A percentile compares a stretch with the other conserved stretches of the same genome.
Evolutionary conservation across 345 rosid species (phyloP).

Genomic region (Rhodamnia rubescens): DNA sequence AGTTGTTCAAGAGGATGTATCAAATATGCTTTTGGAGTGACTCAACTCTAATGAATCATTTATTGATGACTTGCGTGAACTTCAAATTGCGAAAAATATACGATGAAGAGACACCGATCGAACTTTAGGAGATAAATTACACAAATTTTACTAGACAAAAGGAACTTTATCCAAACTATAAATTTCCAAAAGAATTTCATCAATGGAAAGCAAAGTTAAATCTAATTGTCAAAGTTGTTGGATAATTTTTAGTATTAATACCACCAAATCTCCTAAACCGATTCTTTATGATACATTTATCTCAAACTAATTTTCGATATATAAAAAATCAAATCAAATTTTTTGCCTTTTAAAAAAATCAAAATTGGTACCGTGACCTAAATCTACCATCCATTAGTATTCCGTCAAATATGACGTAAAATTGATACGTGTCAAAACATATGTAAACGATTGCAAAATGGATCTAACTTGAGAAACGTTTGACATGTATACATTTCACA

Average conservation of each 20-base stretch:
- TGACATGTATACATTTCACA: neutral
- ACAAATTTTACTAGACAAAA: neutral
- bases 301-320: neutral
- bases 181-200: neutral
- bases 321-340: neutral
- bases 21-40: neutral
- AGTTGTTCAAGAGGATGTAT: neutral
- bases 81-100: neutral
- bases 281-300: neutral
- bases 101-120: neutral
- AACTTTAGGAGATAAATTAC: neutral
- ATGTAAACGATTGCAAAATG: neutral
- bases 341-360: neutral
- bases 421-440: neutral
- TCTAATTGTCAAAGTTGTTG: neutral
- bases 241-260: neutral
- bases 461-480: neutral
- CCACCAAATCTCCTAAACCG: neutral
- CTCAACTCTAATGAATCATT: neutral
- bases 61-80: neutral
- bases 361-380: neutral
- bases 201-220: neutral
- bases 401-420: neutral
- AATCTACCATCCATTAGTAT: neutral
- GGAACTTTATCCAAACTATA: neutral